Base-by-base conservation (phyloP, 1,139 yeast species). In the Ogataea hybrid region DNA sequence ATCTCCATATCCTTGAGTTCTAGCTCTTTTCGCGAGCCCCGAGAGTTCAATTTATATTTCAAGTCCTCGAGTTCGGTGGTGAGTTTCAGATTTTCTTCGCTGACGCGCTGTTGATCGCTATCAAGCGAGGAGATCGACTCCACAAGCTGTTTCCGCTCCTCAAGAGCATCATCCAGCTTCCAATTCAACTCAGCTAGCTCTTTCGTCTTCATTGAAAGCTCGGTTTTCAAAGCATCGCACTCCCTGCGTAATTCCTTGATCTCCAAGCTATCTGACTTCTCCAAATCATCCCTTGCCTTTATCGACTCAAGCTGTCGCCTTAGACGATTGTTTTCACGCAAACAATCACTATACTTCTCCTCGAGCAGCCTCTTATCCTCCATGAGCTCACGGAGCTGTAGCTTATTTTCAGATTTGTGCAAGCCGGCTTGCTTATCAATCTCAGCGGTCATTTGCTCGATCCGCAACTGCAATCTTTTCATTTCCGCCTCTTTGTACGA, bases 311-410 rank as follows among this genome's bases (percentile, higher is more conserved):
- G 34, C 9, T 49, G 46, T n/a, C 50, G 41, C 27, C 52, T 54
- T 6, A 57, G 42, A n/a, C 50, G 52, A 25, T 51, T 52, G 41
- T 42, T 49, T 12, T 49, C 53, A n/a, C 35, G 25, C 6, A 22
- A 23, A 10, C 35, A 18, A 14, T 21, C 32, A 9, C 28, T 20
- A 20, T 54, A 51, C 15, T 49, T 42, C 32, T 64, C 62, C 37
- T 57, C 59, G 14, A 58, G 58, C 15, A 49, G 48, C 16, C 60
- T 37, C 30, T 57, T 58, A 4, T 52, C 49, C 11, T 55, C 49
- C 14, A 64, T 28, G 12, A 59, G 51, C 4, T 45, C 41, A 6
- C 53, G 51, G 30, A 49, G 40, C 11, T 32, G 41, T 28, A 43
- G 54, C 27, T 50, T 48, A 35, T 43, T 42, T 3, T 35, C 40